phyloP scores from a whole-genome alignment of 73 alveolate genomes.

The Stentor roeselii region DNA sequence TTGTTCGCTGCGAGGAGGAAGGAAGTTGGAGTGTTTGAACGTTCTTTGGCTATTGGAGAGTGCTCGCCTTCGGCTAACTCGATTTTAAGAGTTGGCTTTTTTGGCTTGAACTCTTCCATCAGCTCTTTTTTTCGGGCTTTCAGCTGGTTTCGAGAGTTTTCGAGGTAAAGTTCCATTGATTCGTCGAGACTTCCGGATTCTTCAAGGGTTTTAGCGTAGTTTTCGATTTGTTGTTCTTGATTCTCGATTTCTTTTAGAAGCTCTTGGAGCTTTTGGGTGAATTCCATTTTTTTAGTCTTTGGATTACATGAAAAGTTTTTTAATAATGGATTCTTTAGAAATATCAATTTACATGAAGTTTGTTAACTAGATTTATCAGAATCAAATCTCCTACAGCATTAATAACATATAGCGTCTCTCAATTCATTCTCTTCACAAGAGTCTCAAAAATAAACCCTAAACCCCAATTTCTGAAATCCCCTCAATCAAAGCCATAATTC shows the following conservation, averaged over 20 bases:
- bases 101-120: background rate
- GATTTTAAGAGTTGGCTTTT: background rate
- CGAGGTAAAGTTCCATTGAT: background rate
- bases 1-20: background rate
- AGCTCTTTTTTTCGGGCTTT: background rate
- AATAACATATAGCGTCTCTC: background rate
- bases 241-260: background rate
- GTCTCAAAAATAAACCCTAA: background rate
- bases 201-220: background rate
- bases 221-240: background rate
- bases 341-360: background rate
- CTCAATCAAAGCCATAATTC: background rate
- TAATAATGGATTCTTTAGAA: background rate
- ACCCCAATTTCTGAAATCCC: background rate
- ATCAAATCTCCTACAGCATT: background rate
- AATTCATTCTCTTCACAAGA: background rate
- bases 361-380: background rate
- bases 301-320: background rate
- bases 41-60: background rate
- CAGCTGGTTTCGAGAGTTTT: background rate
- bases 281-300: background rate
- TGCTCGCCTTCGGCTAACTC: too few species aligned
- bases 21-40: background rate
- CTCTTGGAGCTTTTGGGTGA: background rate
- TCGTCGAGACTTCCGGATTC: background rate